Conservation (phyloP, 2,329 filamentous ascomycete species). For the Alternaria metachromatica region DNA sequence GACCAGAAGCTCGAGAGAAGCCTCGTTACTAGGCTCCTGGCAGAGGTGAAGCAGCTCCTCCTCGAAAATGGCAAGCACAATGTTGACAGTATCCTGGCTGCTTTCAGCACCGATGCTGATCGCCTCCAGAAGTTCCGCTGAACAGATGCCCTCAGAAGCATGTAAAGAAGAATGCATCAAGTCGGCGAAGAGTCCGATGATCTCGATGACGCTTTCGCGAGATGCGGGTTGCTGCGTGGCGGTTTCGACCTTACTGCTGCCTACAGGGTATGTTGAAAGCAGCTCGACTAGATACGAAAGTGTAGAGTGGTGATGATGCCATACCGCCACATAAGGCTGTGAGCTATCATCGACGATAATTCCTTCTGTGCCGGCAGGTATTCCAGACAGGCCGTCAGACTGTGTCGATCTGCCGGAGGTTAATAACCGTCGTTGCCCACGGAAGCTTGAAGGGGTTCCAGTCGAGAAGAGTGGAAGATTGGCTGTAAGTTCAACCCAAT, state of each 20-base stretch:
- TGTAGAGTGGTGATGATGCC: slow-evolving; percentile 77
- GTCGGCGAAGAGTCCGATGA: slow-evolving; percentile 75
- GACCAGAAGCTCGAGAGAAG: slow-evolving; percentile 70
- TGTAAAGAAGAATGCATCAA: slow-evolving; percentile 61
- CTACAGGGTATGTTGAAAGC: slow-evolving; percentile 70
- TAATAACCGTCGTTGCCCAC: slow-evolving; percentile 34
- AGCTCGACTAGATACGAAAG: slow-evolving; percentile 80
- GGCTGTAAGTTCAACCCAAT: slow-evolving; percentile 72
- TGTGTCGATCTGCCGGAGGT: slow-evolving; percentile 14
- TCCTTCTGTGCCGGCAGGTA: slow-evolving; percentile 71
- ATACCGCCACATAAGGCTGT: slow-evolving; percentile 76
- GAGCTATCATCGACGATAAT: slow-evolving; percentile 75
- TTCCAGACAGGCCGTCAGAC: slow-evolving; percentile 59
- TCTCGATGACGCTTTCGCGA: slow-evolving; percentile 71
- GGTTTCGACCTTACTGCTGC: slow-evolving; percentile 59
- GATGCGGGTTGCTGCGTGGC: slow-evolving; percentile 57
- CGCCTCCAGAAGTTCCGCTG: slow-evolving; percentile 37
- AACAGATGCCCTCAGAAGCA: slow-evolving; percentile 34
- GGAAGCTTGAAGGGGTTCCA: slow-evolving; percentile 20
- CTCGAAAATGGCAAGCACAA: slow-evolving; percentile 87
- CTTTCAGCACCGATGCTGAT: slow-evolving; percentile 53
- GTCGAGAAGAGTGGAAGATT: slow-evolving; percentile 68
- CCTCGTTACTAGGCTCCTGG: slow-evolving; percentile 64
- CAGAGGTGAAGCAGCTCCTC: slow-evolving; percentile 61
- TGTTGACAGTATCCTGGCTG: slow-evolving; percentile 75